Evolutionary conservation across 73 alveolate species (phyloP).

Genomic region (Tetrahymena elliotti): DNA sequence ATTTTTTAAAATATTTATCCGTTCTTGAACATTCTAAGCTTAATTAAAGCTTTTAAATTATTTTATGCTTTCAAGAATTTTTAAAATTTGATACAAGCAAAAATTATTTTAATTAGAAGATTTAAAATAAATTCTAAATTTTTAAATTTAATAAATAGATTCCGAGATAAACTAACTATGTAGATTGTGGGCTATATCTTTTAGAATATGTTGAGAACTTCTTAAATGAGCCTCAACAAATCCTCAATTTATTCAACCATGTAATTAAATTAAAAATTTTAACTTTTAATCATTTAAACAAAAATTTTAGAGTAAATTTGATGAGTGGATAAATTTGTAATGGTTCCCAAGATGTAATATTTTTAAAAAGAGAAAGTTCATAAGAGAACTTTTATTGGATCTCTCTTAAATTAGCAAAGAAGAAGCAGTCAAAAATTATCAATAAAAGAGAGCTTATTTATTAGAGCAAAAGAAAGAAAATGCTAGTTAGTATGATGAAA

Average conservation of each 20-base stretch:
- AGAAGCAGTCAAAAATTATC: background rate
- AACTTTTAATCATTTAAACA: too few relatives aligned
- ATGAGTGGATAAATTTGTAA: conserved; percentile 6
- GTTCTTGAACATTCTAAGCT: too few relatives aligned
- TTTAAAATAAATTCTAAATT: too few relatives aligned
- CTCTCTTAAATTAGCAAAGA: background rate
- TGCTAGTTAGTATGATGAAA: background rate
- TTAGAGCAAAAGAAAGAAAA: background rate
- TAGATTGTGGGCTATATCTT: conserved; percentile 33
- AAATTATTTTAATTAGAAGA: too few relatives aligned
- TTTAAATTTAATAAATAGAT: too few relatives aligned
- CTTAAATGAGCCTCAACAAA: background rate
- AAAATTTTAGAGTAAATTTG: background rate
- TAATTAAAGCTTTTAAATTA: too few relatives aligned
- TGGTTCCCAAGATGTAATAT: conserved; percentile 26
- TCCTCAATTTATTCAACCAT: background rate
- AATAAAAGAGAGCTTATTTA: conserved; percentile 11
- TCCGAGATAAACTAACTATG: conserved; percentile 28
- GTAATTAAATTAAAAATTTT: background rate
- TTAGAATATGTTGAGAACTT: conserved; percentile 41
- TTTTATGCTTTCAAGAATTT: too few relatives aligned
- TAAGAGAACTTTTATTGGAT: conserved; percentile 5
- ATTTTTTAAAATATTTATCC: too few relatives aligned
- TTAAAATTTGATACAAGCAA: too few relatives aligned
- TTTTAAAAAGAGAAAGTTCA: conserved; percentile 9